Conservation (phyloP, 257 asterid species). For the Solanum paucissectum region DNA sequence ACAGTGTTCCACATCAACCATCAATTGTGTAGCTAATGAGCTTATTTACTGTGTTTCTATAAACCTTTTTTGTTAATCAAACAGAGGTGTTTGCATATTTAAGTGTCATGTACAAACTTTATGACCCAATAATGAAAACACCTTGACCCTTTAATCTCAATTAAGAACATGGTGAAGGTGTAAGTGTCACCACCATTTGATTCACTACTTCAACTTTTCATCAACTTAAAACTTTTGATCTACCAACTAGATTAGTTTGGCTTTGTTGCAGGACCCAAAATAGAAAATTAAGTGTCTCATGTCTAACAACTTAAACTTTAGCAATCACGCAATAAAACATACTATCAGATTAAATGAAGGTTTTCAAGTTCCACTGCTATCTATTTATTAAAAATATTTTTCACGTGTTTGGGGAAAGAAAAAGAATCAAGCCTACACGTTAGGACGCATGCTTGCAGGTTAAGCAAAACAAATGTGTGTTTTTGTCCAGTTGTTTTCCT, state of each 20-base stretch:
- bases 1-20: background rate
- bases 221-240: background rate
- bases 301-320: background rate
- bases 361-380: background rate
- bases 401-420: background rate
- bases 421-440: background rate
- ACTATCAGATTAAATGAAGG: background rate
- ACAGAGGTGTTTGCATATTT: background rate
- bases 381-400: background rate
- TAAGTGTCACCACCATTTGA: background rate
- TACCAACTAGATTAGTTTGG: background rate
- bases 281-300: background rate
- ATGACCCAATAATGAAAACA: background rate
- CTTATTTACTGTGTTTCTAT: background rate
- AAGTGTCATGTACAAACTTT: background rate
- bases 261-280: background rate
- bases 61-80: background rate
- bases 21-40: background rate
- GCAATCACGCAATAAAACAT: background rate
- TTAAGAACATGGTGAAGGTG: background rate
- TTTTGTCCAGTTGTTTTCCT: background rate
- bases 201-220: background rate
- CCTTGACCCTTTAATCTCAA: background rate
- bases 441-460: background rate
- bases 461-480: background rate